Evolutionary conservation across 306 rosid species (phyloP), one percentile per base, ranked within the genome.

Genomic region (Casuarina equisetifolia): DNA sequence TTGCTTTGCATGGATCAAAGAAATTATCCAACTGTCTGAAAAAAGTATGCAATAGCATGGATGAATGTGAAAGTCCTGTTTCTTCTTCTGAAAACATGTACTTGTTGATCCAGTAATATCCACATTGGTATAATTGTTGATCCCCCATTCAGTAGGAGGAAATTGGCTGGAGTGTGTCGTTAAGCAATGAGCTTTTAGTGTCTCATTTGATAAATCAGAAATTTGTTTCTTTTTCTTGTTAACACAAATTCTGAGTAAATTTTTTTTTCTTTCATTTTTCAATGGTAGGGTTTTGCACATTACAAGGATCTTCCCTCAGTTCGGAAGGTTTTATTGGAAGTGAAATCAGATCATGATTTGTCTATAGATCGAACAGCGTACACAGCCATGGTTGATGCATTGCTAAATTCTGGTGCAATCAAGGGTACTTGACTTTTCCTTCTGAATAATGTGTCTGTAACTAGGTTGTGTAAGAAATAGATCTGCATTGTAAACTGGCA

Each of bases 321-420:
- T 82, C 74, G 79, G 78, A 84, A 84, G 79, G 85, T 89, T 83
- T 88, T 93, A 69, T 77, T 83, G 77, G 94, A 93, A 88, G 91
- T 91, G 97, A 93, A 93, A 80, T 83, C 87, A 75, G 58, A 74
- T 79, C 81, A 69, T 49, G 82, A 78, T 69, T 84, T 84, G 70
- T 80, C 61, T 64, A 82, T 93, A 43, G 96, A 93, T 76, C 89
- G 96, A 82, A 93, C 93, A 36, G 96, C 96, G 81, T 93, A 90
- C 89, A 93, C 93, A 7, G 90, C 91, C 67, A 91, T 81, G 46
- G 64, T 88, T 74, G 96, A 93, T 67, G 91, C 97, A 77, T 81
- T 93, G 79, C 86, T 93, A 49, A 84, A 81, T 75, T 93, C 92
- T 80, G 92, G 88, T 71, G 85, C 94, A 63, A 53, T 82, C 43